These are phyloP conservation scores for Podospora fimiseda DNA, from an alignment of 495 filamentous ascomycete species.

Conservation along the genomic window DNA sequence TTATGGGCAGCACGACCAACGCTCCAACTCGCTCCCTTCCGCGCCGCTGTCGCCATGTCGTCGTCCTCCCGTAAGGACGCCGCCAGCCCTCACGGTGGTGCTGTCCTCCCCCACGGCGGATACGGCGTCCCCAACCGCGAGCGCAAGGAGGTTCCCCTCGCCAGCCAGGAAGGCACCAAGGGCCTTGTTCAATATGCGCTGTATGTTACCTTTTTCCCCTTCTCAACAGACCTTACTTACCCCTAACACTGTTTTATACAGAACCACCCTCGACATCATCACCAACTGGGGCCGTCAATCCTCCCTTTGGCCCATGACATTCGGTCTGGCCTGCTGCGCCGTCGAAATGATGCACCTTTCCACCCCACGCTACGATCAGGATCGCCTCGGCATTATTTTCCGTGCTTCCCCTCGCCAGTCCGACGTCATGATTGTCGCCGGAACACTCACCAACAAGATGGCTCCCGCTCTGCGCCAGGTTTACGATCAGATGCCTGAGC, in stretches of 20 bases:
- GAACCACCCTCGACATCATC: slow-evolving; percentile 85
- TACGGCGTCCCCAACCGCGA: slow-evolving; percentile 35
- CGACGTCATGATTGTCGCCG: slow-evolving; percentile 97
- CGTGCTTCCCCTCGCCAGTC: slow-evolving; percentile 90
- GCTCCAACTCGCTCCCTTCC: slow-evolving; percentile 52
- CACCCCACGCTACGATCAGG: slow-evolving; percentile 92
- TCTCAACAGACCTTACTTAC: not conserved
- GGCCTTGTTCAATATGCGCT: slow-evolving; percentile 95
- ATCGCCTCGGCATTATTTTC: slow-evolving; percentile 95
- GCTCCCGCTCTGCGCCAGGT: slow-evolving; percentile 89
- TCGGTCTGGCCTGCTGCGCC: slow-evolving; percentile 94
- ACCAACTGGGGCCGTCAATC: slow-evolving; percentile 92
- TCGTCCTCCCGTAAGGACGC: slow-evolving; percentile 54
- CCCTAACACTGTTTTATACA: slow-evolving; percentile 26
- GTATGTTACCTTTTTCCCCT: slow-evolving; percentile 49
- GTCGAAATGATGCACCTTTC: slow-evolving; percentile 99
- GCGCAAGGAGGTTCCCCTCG: slow-evolving; percentile 70
- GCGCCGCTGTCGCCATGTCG: slow-evolving; percentile 59
- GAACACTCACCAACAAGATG: slow-evolving; percentile 97
- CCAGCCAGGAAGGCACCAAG: slow-evolving; percentile 89
- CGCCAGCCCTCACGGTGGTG: slow-evolving; percentile 26
- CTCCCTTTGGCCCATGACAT: slow-evolving; percentile 97
- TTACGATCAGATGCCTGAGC: slow-evolving; percentile 97
- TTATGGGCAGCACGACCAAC: slow-evolving; percentile 53
- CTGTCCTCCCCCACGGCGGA: slow-evolving; percentile 36